phyloP scores from a whole-genome alignment of 768 basidiomycete genomes.

The Leccinum sublutescens region DNA sequence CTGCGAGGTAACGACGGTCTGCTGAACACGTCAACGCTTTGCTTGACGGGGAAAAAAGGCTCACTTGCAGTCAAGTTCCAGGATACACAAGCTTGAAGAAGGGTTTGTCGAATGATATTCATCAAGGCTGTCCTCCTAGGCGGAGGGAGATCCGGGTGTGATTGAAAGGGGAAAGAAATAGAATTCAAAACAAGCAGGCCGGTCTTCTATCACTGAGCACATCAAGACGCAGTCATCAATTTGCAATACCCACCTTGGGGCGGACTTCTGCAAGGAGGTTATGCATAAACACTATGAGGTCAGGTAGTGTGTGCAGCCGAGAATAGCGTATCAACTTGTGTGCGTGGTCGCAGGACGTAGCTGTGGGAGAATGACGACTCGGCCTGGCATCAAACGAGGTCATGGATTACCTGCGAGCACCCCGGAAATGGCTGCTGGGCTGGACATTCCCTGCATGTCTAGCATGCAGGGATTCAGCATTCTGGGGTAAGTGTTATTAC shows the following conservation, averaged over 20 bases:
- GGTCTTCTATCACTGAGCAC: slow-evolving; percentile 33
- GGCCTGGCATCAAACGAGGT: slow-evolving; percentile 8
- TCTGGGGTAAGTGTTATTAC: neutral
- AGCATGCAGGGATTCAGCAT: slow-evolving; percentile 11
- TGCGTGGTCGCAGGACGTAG: slow-evolving; percentile 37
- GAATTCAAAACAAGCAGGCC: slow-evolving; percentile 65
- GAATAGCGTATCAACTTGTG: slow-evolving; percentile 25
- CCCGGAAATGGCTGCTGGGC: slow-evolving; percentile 36
- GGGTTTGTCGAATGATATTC: slow-evolving; percentile 49
- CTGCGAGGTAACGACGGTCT: slow-evolving; percentile 65
- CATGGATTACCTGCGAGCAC: slow-evolving; percentile 25
- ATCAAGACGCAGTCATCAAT: slow-evolving; percentile 7
- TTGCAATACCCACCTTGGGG: slow-evolving; percentile 43
- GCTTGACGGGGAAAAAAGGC: neutral
- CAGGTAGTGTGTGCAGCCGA: slow-evolving; percentile 45
- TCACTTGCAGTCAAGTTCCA: slow-evolving; percentile 48
- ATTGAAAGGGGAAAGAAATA: slow-evolving; percentile 66
- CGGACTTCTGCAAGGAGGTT: slow-evolving; percentile 49
- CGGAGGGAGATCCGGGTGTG: slow-evolving; percentile 37
- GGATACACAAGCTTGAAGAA: slow-evolving; percentile 49
- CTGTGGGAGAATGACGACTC: slow-evolving; percentile 31
- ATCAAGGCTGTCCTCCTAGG: slow-evolving; percentile 44
- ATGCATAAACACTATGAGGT: slow-evolving; percentile 58
- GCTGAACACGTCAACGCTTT: slow-evolving; percentile 8
- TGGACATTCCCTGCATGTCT: slow-evolving; percentile 53